phyloP scores from a whole-genome alignment of 192 early-diverging fungal species.

The Jimgerdemannia flammicorona region DNA sequence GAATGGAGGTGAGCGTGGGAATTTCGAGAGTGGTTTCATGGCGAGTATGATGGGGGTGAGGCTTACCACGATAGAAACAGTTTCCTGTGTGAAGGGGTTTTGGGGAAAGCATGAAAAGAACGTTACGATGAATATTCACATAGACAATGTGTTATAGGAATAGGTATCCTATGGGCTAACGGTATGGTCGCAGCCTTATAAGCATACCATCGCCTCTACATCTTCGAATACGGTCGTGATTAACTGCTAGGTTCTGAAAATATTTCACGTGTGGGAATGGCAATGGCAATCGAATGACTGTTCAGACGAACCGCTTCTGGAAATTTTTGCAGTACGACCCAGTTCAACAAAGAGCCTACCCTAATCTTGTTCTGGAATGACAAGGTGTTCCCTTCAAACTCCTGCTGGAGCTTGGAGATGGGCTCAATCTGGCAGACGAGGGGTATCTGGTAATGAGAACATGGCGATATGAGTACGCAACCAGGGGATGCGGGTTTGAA shows the following conservation, averaged over 20 bases:
- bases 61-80: conserved; percentile 59
- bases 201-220: conserved; percentile 57
- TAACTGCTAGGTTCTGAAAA: conserved; percentile 38
- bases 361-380: conserved; percentile 47
- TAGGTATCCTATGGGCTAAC: neutral
- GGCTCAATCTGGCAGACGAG: conserved; percentile 46
- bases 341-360: conserved; percentile 21
- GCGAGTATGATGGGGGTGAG: neutral
- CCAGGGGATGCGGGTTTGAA: neutral
- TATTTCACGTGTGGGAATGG: neutral
- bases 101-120: neutral
- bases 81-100: conserved; percentile 34
- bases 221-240: conserved; percentile 44
- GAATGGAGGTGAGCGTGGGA: neutral
- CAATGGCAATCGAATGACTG: too few relatives aligned
- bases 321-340: too few relatives aligned
- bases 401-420: conserved; percentile 40
- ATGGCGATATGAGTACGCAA: neutral
- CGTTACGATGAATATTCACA: too few relatives aligned
- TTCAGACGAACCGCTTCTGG: too few relatives aligned
- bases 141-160: too few relatives aligned
- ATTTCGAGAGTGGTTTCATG: neutral
- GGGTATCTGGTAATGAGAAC: conserved; percentile 25
- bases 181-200: neutral
- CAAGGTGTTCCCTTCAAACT: conserved; percentile 43